A percentile compares a stretch with the other conserved stretches of the same genome.
Evolutionary conservation across 176 grass and related monocot species (phyloP).

Genomic region (Cenchrus fungigraminus): DNA sequence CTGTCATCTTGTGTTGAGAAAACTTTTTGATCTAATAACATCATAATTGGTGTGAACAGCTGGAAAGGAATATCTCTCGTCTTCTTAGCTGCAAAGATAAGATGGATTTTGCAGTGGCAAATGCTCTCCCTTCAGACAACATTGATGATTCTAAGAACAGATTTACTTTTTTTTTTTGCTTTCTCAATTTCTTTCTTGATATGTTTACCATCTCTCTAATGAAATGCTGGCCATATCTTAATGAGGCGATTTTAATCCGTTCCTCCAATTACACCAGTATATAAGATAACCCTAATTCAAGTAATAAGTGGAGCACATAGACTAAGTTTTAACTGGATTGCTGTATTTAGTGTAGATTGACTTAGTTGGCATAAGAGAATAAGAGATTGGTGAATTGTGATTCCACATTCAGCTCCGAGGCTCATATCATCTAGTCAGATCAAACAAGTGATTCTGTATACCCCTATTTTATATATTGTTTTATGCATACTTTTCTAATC

Average conservation of each 20-base stretch:
- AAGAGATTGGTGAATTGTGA: too few species aligned
- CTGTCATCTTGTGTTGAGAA: neutral
- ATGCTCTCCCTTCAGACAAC: neutral
- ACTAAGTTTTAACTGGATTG: too few species aligned
- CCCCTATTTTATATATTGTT: too few species aligned
- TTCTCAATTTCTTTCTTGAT: slow-evolving; percentile 9
- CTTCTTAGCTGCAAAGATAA: slow-evolving; percentile 36
- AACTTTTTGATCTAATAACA: neutral
- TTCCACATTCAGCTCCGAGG: too few species aligned
- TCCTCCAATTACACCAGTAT: neutral
- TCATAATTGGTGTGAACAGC: slow-evolving; percentile 17
- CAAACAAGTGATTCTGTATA: too few species aligned
- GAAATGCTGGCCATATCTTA: neutral
- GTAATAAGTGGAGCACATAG: too few species aligned
- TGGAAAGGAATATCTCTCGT: slow-evolving; percentile 14
- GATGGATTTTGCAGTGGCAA: neutral
- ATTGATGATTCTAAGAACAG: slow-evolving; percentile 7
- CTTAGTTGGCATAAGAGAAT: too few species aligned
- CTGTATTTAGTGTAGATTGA: too few species aligned
- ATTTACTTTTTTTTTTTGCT: neutral
- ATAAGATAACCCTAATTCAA: too few species aligned
- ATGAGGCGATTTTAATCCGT: neutral
- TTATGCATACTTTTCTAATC: too few species aligned
- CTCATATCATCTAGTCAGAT: too few species aligned
- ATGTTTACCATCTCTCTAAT: neutral